Evolutionary conservation across 2,329 filamentous ascomycete species (phyloP).

Genomic region (Fusarium clavum): DNA sequence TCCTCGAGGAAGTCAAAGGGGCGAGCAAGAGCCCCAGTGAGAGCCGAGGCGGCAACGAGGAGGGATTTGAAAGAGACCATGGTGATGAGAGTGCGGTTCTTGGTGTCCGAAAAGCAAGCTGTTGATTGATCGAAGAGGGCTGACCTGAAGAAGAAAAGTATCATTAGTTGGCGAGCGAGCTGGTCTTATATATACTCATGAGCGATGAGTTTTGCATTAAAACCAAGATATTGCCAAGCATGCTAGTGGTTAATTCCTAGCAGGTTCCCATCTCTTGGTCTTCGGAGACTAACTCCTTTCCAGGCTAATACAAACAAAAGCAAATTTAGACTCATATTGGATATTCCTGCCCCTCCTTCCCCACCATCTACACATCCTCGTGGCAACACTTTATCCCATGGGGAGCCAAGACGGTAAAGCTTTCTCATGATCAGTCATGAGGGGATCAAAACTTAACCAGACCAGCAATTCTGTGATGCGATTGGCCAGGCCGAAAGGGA

Average conservation of each 20-base stretch:
- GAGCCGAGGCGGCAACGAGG: slow-evolving; percentile 11
- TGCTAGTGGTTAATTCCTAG: not conserved
- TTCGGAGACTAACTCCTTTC: slow-evolving; percentile 2
- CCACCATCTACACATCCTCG: not conserved
- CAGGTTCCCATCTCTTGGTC: not conserved
- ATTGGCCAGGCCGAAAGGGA: not conserved
- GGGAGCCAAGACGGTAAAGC: slow-evolving; percentile 4
- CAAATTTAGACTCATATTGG: not conserved
- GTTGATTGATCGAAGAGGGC: not conserved
- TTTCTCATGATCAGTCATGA: not conserved
- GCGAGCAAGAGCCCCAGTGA: slow-evolving; percentile 17
- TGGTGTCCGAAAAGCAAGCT: not conserved
- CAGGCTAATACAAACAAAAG: not conserved
- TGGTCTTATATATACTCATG: not conserved
- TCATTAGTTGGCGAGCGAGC: accelerated
- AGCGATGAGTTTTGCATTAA: not conserved
- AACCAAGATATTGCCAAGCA: not conserved
- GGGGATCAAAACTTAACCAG: not conserved
- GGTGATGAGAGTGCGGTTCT: not conserved
- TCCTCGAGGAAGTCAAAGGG: slow-evolving; percentile 24
- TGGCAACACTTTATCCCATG: not conserved
- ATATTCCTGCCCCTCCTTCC: not conserved
- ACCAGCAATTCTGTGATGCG: not conserved
- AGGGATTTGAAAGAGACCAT: slow-evolving; percentile 22
- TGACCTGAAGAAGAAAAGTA: not conserved